Evolutionary conservation across 805 yeast species (phyloP), one percentile per base, ranked within the genome.

Genomic region (Sungouiozyma intestinalis): DNA sequence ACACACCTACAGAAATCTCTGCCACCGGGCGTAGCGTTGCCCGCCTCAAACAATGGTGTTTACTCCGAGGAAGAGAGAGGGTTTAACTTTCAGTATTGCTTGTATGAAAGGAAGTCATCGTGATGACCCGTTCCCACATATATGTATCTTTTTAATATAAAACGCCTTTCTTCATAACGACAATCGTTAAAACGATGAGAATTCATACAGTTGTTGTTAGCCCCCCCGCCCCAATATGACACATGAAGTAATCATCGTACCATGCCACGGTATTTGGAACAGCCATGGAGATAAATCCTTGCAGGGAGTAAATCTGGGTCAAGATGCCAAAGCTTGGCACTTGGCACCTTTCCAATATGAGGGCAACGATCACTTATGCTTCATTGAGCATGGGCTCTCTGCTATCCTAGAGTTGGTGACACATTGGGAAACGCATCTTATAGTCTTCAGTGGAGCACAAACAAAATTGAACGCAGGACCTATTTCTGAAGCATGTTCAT

Each of bases 251-350:
- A 66, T 76, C 11, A 62, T 76, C 4, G 72, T 76, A 0, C 79
- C 81, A n/a, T 72, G 85, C 40, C 86, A 79, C 49, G 71, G 80
- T 0, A 69, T 80, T 1, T 79, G 84, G 84, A 68, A 64, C 40
- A 14, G 39, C 38, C 21, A 32, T 29, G 36, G 39, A 29, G 18
- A 36, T 3, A 38, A 43, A 20, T 21, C 34, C 5, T 38, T 41
- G 15, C 24, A 29, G 18, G 58, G 60, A 2, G 61, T 56, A 1
- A 65, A 70, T 8, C 51, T 64, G 4, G 88, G 88, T 0, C 61
- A 62, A 16, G 41, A 47, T 3, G 58, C 67, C 9, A 58, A 57
- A 1, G 85, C 82, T 48, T 85, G 94, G 95, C 51, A 51, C 16
- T 55, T 85, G 40, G 87, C 76, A 9, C 62, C 76, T 0, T 84